A percentile compares a stretch with the other conserved stretches of the same genome.
These are phyloP conservation scores for Mycotypha africana DNA, from an alignment of 371 early-diverging fungal species.

Conservation along the genomic window DNA sequence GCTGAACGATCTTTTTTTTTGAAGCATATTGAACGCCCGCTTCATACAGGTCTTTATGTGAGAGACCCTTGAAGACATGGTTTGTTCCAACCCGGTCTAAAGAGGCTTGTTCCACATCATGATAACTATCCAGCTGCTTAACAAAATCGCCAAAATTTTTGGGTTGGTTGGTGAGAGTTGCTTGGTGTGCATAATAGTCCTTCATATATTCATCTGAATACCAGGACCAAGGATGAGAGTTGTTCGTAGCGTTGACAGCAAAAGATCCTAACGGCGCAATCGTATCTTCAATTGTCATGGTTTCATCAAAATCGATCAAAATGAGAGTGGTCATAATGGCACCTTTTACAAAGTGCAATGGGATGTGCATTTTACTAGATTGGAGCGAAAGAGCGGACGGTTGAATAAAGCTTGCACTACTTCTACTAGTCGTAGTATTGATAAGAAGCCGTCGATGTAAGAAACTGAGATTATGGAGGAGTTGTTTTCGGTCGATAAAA, in stretches of 20 bases:
- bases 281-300: slow-evolving; percentile 33
- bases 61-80: slow-evolving; percentile 25
- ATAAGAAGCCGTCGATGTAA: too few species aligned
- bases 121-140: slow-evolving; percentile 16
- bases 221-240: slow-evolving; percentile 24
- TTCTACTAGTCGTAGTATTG: too few species aligned
- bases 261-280: slow-evolving; percentile 27
- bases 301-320: slow-evolving; percentile 41
- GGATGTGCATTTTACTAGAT: too few species aligned
- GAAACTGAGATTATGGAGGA: too few species aligned
- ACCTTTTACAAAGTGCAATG: too few species aligned
- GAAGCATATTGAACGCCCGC: slow-evolving; percentile 2
- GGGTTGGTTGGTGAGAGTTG: not conserved
- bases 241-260: slow-evolving; percentile 8
- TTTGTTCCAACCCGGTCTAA: slow-evolving; percentile 20
- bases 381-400: too few species aligned
- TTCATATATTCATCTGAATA: slow-evolving; percentile 30
- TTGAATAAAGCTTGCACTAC: too few species aligned
- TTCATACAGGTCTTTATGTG: slow-evolving; percentile 10
- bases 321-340: too few species aligned
- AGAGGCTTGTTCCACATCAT: slow-evolving; percentile 25
- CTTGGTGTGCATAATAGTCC: slow-evolving; percentile 19
- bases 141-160: not conserved
- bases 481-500: too few species aligned
- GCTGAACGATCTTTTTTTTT: slow-evolving; percentile 11